phyloP scores from a whole-genome alignment of 257 asterid species.

The Capsicum chinense region DNA sequence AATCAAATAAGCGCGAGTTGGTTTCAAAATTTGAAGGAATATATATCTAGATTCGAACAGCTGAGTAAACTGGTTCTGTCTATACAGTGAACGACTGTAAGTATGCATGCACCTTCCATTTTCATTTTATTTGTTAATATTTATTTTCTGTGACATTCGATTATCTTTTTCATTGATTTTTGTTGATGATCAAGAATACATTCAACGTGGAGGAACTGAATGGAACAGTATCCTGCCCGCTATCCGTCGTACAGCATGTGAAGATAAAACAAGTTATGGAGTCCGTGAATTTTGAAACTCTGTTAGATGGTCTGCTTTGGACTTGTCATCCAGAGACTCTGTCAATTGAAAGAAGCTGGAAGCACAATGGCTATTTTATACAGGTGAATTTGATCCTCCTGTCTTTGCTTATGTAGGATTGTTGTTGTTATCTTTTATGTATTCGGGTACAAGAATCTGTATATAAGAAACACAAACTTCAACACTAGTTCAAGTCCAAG shows the following conservation, averaged over 20 bases:
- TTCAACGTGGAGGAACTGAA: background rate
- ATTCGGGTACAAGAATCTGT: too few species aligned
- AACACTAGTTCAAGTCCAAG: too few species aligned
- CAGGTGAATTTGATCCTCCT: background rate
- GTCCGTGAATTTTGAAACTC: background rate
- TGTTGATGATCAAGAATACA: constrained; percentile 10
- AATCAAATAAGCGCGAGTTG: background rate
- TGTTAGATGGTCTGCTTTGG: constrained; percentile 14
- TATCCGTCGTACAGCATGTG: background rate
- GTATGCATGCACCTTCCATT: background rate
- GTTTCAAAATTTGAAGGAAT: background rate
- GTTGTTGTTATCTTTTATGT: background rate
- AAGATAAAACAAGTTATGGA: background rate
- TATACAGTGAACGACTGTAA: background rate
- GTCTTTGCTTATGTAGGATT: background rate
- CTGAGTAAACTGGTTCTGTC: background rate
- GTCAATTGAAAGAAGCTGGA: background rate
- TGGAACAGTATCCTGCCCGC: background rate
- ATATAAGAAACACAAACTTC: too few species aligned
- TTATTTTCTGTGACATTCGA: background rate
- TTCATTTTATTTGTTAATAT: background rate
- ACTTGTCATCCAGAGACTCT: constrained; percentile 16
- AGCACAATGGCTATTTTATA: background rate
- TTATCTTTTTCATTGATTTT: background rate
- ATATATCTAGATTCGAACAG: constrained; percentile 5